Evolutionary conservation across 225 moss, liverwort and hornwort species (phyloP).

Genomic region (Thuidium tamariscinum): DNA sequence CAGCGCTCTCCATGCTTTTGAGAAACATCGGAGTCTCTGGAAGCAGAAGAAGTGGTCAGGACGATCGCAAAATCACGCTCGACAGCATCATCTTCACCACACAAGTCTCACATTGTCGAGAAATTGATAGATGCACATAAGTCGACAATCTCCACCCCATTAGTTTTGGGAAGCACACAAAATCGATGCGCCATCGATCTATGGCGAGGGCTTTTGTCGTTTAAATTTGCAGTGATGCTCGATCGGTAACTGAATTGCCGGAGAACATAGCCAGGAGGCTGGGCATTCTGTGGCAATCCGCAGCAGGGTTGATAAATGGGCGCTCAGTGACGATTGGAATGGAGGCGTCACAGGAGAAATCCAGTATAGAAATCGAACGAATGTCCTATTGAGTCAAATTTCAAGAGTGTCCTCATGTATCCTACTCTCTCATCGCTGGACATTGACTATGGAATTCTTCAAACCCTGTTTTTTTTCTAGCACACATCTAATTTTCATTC

Average conservation of each 20-base stretch:
- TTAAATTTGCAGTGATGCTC: too few relatives aligned
- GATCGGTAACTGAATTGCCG: background rate
- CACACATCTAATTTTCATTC: background rate
- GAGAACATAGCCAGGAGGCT: background rate
- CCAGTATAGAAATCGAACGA: background rate
- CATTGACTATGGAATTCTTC: background rate
- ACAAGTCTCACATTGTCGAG: background rate
- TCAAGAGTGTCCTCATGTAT: background rate
- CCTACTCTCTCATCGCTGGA: background rate
- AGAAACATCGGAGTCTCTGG: background rate
- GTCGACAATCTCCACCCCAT: background rate
- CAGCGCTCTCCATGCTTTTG: background rate
- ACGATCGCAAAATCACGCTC: background rate
- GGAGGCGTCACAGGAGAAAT: background rate
- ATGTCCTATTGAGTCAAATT: background rate
- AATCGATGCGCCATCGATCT: background rate
- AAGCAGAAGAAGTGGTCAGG: background rate
- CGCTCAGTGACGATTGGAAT: background rate
- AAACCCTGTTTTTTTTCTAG: background rate
- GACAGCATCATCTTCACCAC: background rate
- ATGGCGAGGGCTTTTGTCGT: background rate
- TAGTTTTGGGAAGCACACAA: background rate
- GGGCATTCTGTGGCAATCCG: background rate
- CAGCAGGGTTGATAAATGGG: slow-evolving; percentile 4
- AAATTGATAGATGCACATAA: background rate